Evolutionary conservation across 257 asterid genomes (phyloP), one percentile per base, ranked within the genome.

Genomic region (Ajuga chamaepitys): DNA sequence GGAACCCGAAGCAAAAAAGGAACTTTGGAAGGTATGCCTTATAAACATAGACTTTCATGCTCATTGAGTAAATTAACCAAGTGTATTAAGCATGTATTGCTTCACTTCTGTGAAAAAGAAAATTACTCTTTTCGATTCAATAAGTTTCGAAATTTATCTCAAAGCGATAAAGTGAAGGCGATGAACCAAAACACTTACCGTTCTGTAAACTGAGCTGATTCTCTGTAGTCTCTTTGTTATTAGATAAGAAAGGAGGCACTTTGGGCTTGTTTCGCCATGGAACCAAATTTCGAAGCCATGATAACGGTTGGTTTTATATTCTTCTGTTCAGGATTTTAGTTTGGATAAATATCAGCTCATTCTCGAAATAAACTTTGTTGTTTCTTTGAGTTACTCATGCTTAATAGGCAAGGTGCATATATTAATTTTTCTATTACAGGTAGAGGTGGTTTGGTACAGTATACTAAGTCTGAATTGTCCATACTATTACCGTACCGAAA

Each of bases 241-340:
- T 71, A 93, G 99, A 83, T 89, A 78, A 85, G 99, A 68, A 93
- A 89, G 82, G 99, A 93, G 79, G 99, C 99, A 64, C 96, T 89
- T 32, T 93, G 99, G 99, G 96, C 99, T 56, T 88, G 92, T 81
- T 86, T 87, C 70, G 99, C 99, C 10, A 82, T 89, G 96, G 85
- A 68, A 78, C 99, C 96, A 59, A 71, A 79, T 32, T 84, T 57
- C 34, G 97, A 89, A 81, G 99, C 99, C 25, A 82, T 86, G 96
- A 83, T 73, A 74, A 83, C 97, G 66, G 99, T 89, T 58, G 64
- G 92, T 63, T 34, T 35, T 32, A 26, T 12, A 52, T 45, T 59
- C 32, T 46, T 48, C 42, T 14, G 46, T 46, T 18, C 8, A 24
- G 25, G 12, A 56, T 42, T 57, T 68, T 57, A 13, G 4, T 32